Evolutionary conservation across 192 early-diverging fungal genomes (phyloP), one percentile per base, ranked within the genome.

Genomic region (Ambispora gerdemannii): DNA sequence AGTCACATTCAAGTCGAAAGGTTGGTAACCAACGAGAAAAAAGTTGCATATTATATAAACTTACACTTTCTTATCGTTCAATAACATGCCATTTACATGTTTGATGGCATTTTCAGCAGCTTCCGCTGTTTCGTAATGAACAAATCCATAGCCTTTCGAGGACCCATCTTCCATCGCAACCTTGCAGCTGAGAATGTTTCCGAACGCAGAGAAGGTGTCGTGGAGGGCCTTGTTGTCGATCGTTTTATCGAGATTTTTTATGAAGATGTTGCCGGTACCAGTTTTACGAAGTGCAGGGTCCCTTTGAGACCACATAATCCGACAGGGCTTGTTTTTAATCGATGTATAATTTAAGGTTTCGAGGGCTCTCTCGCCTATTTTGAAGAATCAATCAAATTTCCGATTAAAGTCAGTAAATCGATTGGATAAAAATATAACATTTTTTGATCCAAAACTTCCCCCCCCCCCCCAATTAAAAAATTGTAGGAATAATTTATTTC

Each of bases 301-400:
- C 76, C 97, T 92, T 86, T 99, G 93, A 47, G 95, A 97, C 95
- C 95, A 99, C 97, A 99, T 99, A 84, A 99, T 99, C 74, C 97
- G 93, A 85, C 96, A 96, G 55, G 94, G 85, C 76, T 90, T 89
- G 70, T 89, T 93, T 86, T 95, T 95, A 81, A 99, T 88, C 77
- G 88, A 82, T 70, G 92, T 91, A 84, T 97, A 99, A 92, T 99
- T 99, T 64, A 99, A 86, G 63, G 81, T 76, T 71, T 97, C 93
- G 69, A 99, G 80, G 61, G 97, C 97, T 75, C 91, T 88, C 81
- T 96, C 91, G 67, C 91, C 87, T 86, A 81, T 24, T 20, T 15
- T 30, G 62, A 63, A 20, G 32, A 53, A 19, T 63, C 71, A 50
- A 61, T 43, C 6, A 38, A 20, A 34, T 10, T n/a, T 28, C 33